Percentiles rank a stretch among this genome's conserved stretches.
Conservation (phyloP, 2,329 filamentous ascomycete genomes). For the Fusarium bulbicola region DNA sequence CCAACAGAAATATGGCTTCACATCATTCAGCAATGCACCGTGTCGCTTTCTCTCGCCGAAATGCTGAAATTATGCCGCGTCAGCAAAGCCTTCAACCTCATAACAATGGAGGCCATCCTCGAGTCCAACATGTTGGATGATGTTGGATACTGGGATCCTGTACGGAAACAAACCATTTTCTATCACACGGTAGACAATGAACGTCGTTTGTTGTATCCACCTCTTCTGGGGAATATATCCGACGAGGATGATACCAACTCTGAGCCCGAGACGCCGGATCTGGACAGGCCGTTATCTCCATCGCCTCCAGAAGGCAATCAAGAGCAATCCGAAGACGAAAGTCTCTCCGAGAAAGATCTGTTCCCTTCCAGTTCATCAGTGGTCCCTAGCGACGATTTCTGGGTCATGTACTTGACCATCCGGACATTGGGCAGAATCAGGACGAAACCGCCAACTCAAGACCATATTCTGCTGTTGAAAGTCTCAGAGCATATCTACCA, state of each 20-base stretch:
- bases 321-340: background rate
- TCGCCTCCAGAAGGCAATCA: background rate
- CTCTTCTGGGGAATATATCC: background rate
- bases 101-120: background rate
- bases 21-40: background rate
- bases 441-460: background rate
- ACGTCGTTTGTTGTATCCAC: background rate
- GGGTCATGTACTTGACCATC: background rate
- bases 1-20: slow-evolving; percentile 1
- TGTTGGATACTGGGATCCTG: background rate
- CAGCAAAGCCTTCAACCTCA: background rate
- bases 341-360: background rate
- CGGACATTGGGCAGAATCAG: background rate
- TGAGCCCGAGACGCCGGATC: background rate
- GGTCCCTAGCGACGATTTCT: background rate
- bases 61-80: background rate
- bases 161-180: background rate
- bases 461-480: background rate
- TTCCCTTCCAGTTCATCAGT: fast-evolving
- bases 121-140: background rate
- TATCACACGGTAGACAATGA: background rate
- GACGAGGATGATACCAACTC: background rate
- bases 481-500: background rate
- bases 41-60: background rate
- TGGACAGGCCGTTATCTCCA: background rate